phyloP scores from a whole-genome alignment of 1,139 yeast species.

The Zygoascus sp. region DNA sequence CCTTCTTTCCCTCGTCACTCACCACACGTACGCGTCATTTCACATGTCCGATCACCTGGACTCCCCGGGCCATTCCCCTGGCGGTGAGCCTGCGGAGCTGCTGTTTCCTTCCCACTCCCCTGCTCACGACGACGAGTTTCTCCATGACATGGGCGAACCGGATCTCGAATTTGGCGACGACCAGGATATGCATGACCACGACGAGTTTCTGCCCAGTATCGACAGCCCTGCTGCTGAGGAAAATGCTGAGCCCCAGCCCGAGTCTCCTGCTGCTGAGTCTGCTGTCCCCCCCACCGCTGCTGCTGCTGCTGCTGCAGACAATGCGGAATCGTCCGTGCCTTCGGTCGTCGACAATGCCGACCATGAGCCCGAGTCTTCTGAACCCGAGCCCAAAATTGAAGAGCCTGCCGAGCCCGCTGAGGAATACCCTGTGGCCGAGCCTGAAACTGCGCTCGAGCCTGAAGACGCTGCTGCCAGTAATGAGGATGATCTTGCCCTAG shows the following conservation, averaged over 20 bases:
- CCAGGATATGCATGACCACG: conserved; percentile 8
- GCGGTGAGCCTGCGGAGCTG: conserved; percentile 4
- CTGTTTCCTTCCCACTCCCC: conserved; percentile 1
- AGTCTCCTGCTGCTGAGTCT: neutral
- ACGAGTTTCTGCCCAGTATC: conserved; percentile 5
- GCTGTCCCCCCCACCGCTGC: neutral
- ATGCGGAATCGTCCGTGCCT: neutral
- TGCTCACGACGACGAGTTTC: neutral
- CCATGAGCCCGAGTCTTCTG: too few relatives aligned
- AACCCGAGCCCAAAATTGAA: neutral
- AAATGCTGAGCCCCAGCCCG: neutral
- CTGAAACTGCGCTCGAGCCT: too few relatives aligned
- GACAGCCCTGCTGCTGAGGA: neutral
- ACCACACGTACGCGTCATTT: neutral
- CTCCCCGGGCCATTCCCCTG: conserved; percentile 1
- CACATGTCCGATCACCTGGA: neutral
- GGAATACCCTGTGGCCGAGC: too few relatives aligned
- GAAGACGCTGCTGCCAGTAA: too few relatives aligned
- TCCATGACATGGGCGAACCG: neutral
- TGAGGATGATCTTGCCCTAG: too few relatives aligned
- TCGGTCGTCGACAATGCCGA: neutral
- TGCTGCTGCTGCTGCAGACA: neutral
- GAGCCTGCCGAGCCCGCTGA: too few relatives aligned
- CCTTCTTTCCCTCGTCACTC: neutral
- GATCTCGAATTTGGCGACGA: conserved; percentile 1